Evolutionary conservation across 2,329 filamentous ascomycete species (phyloP), one percentile per base, ranked within the genome.

Genomic region (Capronia americana): DNA sequence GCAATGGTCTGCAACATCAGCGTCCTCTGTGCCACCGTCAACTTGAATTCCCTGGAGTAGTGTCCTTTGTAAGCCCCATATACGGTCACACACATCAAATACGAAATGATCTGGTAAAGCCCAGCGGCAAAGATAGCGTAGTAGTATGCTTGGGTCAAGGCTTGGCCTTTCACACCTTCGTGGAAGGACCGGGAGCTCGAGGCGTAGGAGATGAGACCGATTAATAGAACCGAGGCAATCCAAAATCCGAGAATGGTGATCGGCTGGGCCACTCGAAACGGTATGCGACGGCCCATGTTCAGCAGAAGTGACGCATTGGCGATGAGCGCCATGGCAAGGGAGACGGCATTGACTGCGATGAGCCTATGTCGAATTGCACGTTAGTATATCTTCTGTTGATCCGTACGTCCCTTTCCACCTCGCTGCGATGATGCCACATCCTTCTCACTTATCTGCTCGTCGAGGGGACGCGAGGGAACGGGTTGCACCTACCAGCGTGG

Each of bases 161-260:
- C 80, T 69, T 83, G 82, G 11, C 78, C 75, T 48, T 75, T 64
- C 14, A 75, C 73, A 14, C 76, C 76, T 0, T 81, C 75, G 11
- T 79, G 75, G 7, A 80, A 79, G 17, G 65, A 30, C 11, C 6
- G n/a, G 26, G 46, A 30, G n/a, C 74, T 72, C 23, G 67, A 58
- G 11, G 83, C 80, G 5, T 82, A 79, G 17, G 79, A 75, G 3
- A 87, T 80, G 10, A 87, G 79, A 3, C 78, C 80, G 30, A 87
- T 83, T 32, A 88, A 78, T 1, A 88, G 77, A 4, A 84, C 67
- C 0, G 84, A 85, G 12, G 86, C 80, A 2, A 86, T 70, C 55
- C 85, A 82, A 77, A 85, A 88, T n/a, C 86, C 85, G n/a, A 82
- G 71, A 38, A 88, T 86, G 0, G 85, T 87, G 51, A 88, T 84